phyloP scores from a whole-genome alignment of 805 yeast species.

The Pichia manshurica region DNA sequence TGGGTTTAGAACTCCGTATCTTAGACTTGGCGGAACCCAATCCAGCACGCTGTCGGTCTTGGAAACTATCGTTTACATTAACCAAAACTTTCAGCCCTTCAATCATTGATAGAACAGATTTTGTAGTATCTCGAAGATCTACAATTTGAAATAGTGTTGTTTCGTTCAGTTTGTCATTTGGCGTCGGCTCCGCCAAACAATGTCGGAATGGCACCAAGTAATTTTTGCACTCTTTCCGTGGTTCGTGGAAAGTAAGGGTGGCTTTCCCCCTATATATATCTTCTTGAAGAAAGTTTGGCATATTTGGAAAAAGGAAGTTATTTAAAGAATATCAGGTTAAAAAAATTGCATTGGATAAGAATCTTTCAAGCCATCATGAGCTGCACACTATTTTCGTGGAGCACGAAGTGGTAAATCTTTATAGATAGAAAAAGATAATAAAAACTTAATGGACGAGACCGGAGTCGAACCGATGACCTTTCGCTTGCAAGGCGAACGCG shows the following conservation, averaged over 20 bases:
- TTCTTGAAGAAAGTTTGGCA: slow-evolving; percentile 4
- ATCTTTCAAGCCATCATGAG: too few species aligned
- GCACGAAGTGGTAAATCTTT: too few species aligned
- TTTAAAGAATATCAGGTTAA: too few species aligned
- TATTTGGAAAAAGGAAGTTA: background rate
- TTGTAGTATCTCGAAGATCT: slow-evolving; percentile 47
- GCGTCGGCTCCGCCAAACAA: slow-evolving; percentile 10
- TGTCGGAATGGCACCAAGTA: slow-evolving; percentile 9
- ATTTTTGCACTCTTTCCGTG: background rate
- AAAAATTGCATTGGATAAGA: too few species aligned
- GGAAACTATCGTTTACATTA: slow-evolving; percentile 56
- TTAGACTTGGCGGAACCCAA: background rate
- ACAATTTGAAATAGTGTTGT: slow-evolving; percentile 48
- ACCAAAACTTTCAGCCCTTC: slow-evolving; percentile 48
- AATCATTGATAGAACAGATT: slow-evolving; percentile 44
- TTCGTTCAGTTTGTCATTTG: background rate
- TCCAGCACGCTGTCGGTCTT: slow-evolving; percentile 43
- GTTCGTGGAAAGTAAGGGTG: background rate
- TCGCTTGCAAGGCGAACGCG: slow-evolving; percentile 38
- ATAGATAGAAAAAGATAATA: too few species aligned
- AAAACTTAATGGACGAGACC: slow-evolving; percentile 53
- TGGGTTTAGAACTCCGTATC: background rate
- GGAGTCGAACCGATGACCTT: slow-evolving; percentile 75
- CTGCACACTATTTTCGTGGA: too few species aligned
- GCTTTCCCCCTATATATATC: slow-evolving; percentile 8